Base-by-base conservation (phyloP, 2,329 filamentous ascomycete genomes). In the Cladosporium oxysporum region DNA sequence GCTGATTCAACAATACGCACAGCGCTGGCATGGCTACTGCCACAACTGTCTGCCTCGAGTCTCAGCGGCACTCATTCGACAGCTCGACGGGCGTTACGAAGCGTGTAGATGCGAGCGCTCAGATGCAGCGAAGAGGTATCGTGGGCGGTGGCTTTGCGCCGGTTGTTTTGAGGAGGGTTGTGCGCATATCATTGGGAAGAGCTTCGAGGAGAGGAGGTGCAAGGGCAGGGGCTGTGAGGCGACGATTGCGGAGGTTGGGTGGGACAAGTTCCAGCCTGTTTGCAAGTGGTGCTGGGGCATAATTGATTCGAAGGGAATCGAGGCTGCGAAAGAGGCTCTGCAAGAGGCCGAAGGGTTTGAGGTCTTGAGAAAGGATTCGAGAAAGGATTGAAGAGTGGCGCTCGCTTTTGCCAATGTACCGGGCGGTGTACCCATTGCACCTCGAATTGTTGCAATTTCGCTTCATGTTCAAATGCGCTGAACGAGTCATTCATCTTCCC, bases 11-110 rank as follows among this genome's bases (percentile, higher is more conserved):
- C 14, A 31, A 11, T 55, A 55, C 28, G 52, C 52, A 23, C 52
- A 53, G 31, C 59, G 59, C 44, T 62, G 59, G 59, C 59, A 62
- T 8, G 47, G 59, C 5, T 62, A 62, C 59, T 62, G 59, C 47
- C 29, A 35, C 47, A 14, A 7, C 29, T 62, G 59, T 28, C 59
- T 62, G 18, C 44, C 59, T 5, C 44, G 59, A 29, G 59, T 62
- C 21, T 62, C 59, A 16, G 47, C 59, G 6, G 21, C 44, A 5
- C 47, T 62, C n/a, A 41, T 62, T 1, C 47, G n/a, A 11, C 59
- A 62, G 31, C 47, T 62, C n/a, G 59, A 62, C 23, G 59, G 59
- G n/a, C 44, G 47, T 28, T 62, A 53, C 29, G 28, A 62, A 5
- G 16, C 21, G 18, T 62, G 59, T 21, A 14, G 44, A 7, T 62